Percentiles rank a stretch among this genome's conserved stretches.
These are phyloP conservation scores for Rutstroemia sp. DNA, from an alignment of 2,329 filamentous ascomycete species.

Conservation along the genomic window DNA sequence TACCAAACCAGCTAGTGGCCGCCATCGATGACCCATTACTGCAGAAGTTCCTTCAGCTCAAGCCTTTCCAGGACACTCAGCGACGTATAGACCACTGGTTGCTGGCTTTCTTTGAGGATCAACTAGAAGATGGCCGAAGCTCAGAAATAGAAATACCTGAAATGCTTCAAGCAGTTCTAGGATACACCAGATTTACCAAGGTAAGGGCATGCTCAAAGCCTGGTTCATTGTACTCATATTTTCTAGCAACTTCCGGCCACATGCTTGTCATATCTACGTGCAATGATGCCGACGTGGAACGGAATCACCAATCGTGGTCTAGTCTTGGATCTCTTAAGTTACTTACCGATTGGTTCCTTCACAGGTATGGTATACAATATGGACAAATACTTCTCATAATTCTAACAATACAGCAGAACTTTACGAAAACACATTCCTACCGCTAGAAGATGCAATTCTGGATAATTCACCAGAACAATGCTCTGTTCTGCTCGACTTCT, in stretches of 20 bases:
- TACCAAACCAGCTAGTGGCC: slow-evolving; percentile 75
- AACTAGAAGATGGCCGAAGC: slow-evolving; percentile 42
- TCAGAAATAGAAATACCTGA: slow-evolving; percentile 43
- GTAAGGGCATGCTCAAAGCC: slow-evolving; percentile 29
- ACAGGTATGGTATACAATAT: slow-evolving; percentile 35
- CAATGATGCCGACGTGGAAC: slow-evolving; percentile 54
- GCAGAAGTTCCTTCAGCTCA: slow-evolving; percentile 67
- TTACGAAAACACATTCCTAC: slow-evolving; percentile 39
- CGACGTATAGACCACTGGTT: slow-evolving; percentile 54
- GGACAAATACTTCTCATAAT: background rate
- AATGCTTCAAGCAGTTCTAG: slow-evolving; percentile 46
- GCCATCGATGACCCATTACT: slow-evolving; percentile 68
- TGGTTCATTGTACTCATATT: slow-evolving; percentile 10
- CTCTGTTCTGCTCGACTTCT: slow-evolving; percentile 55
- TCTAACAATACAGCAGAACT: slow-evolving; percentile 36
- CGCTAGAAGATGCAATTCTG: slow-evolving; percentile 44
- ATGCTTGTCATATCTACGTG: slow-evolving; percentile 41
- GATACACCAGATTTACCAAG: slow-evolving; percentile 50
- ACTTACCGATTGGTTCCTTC: slow-evolving; percentile 47
- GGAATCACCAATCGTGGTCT: slow-evolving; percentile 45
- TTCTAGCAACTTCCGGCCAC: slow-evolving; percentile 29
- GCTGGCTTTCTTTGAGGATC: slow-evolving; percentile 45
- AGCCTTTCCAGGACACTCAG: slow-evolving; percentile 44
- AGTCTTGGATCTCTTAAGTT: slow-evolving; percentile 52
- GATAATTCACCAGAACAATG: slow-evolving; percentile 46